phyloP scores from a whole-genome alignment of 257 asterid species.

The Henckelia pumila region DNA sequence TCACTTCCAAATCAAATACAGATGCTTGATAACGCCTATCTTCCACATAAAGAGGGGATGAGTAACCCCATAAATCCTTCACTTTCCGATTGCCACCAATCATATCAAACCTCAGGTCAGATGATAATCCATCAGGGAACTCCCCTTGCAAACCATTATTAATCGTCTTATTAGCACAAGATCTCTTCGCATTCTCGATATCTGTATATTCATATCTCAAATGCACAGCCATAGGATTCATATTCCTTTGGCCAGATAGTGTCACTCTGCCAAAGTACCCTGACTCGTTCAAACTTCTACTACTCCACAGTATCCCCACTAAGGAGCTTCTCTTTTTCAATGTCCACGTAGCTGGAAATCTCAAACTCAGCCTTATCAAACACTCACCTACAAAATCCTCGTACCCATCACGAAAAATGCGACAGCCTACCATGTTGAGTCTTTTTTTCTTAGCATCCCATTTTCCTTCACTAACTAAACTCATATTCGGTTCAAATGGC shows the following conservation, averaged over 20 bases:
- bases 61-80: conserved; percentile 49
- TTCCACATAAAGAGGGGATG: conserved; percentile 64
- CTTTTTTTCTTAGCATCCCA: conserved; percentile 64
- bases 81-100: conserved; percentile 41
- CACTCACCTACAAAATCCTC: conserved; percentile 67
- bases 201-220: conserved; percentile 63
- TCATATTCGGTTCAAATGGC: conserved; percentile 50
- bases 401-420: conserved; percentile 50
- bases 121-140: conserved; percentile 58
- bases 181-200: conserved; percentile 46
- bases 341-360: conserved; percentile 66
- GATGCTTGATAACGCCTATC: conserved; percentile 30
- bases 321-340: conserved; percentile 61
- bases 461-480: conserved; percentile 75
- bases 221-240: conserved; percentile 25
- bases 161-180: conserved; percentile 45
- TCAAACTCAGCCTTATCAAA: conserved; percentile 62
- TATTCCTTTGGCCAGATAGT: conserved; percentile 39
- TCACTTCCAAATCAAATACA: conserved; percentile 19
- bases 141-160: conserved; percentile 41
- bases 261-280: conserved; percentile 60
- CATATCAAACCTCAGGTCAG: conserved; percentile 75
- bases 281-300: conserved; percentile 44
- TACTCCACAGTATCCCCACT: conserved; percentile 83
- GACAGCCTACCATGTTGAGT: conserved; percentile 84